These are phyloP conservation scores for Candida maris DNA, from an alignment of 805 yeast species.

Conservation along the genomic window DNA sequence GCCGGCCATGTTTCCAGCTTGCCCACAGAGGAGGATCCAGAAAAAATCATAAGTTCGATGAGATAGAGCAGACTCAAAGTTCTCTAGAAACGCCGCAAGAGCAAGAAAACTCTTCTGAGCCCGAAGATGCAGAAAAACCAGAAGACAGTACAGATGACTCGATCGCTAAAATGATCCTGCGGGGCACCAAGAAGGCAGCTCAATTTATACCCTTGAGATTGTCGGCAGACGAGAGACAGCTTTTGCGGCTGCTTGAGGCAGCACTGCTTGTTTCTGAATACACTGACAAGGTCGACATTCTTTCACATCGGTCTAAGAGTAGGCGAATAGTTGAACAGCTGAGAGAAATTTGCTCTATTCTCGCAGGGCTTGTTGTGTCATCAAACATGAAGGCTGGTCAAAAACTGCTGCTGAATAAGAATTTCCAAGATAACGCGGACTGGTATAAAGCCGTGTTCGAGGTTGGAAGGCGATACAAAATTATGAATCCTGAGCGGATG, in stretches of 20 bases:
- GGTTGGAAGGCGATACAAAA: conserved; percentile 75
- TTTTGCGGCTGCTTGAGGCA: conserved; percentile 65
- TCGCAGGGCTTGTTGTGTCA: conserved; percentile 76
- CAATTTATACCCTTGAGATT: conserved; percentile 67
- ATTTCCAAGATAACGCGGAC: conserved; percentile 63
- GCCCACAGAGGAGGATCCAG: conserved; percentile 68
- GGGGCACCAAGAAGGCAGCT: conserved; percentile 41
- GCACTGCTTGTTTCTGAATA: conserved; percentile 77
- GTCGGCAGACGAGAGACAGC: conserved; percentile 63
- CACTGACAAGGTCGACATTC: conserved; percentile 72
- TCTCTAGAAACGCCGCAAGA: conserved; percentile 14
- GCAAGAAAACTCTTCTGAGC: conserved; percentile 10
- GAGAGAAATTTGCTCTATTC: conserved; percentile 71
- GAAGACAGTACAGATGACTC: conserved; percentile 14
- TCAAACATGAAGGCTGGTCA: conserved; percentile 71
- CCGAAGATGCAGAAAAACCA: conserved; percentile 16
- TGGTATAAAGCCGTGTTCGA: conserved; percentile 74
- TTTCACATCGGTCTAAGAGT: conserved; percentile 62
- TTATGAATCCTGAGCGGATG: conserved; percentile 82
- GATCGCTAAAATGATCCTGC: conserved; percentile 24
- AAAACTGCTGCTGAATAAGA: conserved; percentile 57
- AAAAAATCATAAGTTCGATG: conserved; percentile 38
- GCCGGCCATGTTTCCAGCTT: conserved; percentile 65
- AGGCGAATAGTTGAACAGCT: conserved; percentile 69
- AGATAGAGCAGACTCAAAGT: conserved; percentile 11